A percentile compares a stretch with the other conserved stretches of the same genome.
Conservation (phyloP, 495 filamentous ascomycete species). For the Xeromyces bisporus region DNA sequence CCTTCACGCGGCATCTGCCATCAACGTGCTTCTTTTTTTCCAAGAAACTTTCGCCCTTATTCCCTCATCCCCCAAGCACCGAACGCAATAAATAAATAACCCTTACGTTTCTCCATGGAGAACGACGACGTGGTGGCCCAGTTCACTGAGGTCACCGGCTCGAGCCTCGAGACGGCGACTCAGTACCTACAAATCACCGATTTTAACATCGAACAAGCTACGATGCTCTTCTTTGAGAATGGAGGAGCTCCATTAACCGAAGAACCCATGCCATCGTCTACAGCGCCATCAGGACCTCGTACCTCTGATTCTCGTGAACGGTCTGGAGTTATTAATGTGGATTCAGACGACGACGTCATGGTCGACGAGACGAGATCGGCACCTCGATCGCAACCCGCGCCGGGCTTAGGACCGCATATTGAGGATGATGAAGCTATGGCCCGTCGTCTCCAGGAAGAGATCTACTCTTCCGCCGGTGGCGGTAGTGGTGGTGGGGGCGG, state of each 20-base stretch:
- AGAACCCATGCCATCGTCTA: constrained; percentile 19
- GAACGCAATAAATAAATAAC: too few relatives aligned
- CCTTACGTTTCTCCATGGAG: constrained; percentile 42
- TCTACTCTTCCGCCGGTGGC: too few relatives aligned
- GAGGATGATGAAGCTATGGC: constrained; percentile 95
- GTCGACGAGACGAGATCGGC: constrained; percentile 13
- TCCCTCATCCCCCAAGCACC: too few relatives aligned
- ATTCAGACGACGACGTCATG: constrained; percentile 42
- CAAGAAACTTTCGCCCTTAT: too few relatives aligned
- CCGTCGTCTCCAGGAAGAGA: constrained; percentile 73
- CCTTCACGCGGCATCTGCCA: too few relatives aligned
- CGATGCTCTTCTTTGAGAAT: constrained; percentile 79
- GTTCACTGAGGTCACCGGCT: constrained; percentile 47
- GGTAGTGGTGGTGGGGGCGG: too few relatives aligned
- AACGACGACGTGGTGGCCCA: constrained; percentile 31
- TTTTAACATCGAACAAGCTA: constrained; percentile 64
- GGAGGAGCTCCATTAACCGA: constrained; percentile 37
- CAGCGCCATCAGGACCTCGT: constrained; percentile 10
- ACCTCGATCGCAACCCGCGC: constrained; percentile 4
- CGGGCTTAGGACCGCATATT: constrained; percentile 14
- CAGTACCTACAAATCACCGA: constrained; percentile 73
- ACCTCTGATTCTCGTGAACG: constrained; percentile 21
- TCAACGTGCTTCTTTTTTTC: too few relatives aligned
- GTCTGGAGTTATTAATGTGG: constrained; percentile 49
- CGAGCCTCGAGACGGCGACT: constrained; percentile 43